Evolutionary conservation across 1,139 yeast species (phyloP), one percentile per base, ranked within the genome.

Genomic region (Hanseniaspora uvarum): DNA sequence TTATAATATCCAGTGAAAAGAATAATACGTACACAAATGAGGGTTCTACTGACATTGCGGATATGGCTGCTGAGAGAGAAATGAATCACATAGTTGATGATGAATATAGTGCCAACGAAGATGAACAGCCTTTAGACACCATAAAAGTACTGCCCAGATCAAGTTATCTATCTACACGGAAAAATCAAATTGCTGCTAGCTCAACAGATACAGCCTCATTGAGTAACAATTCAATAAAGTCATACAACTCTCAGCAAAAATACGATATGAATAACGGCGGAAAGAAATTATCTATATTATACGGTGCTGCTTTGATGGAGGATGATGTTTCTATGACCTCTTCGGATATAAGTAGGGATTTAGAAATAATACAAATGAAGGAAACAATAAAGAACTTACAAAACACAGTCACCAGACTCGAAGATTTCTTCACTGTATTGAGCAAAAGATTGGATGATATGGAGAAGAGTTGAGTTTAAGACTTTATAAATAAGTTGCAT

Each of bases 101-200:
- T 2, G 39, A 53, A 24, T 7, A 23, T n/a, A 39, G 43, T 8
- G 16, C 18, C 2, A 36, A 48, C 10, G 44, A 46, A 1, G 56
- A 54, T 5, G 47, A 51, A 11, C 56, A 57, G 5, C 60, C 61
- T 0, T 37, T 59, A 14, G 61, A 59, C 41, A 54, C 60, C 2
- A 58, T 59, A 4, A 56, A 55, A 7, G 53, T 59, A 3, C 53
- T 59, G 23, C 61, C 61, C 3, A 56, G 55, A 39, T 56, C 61
- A 70, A 59, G 72, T 53, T 50, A 50, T 18, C 24, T 55, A 31
- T 39, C 46, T 4, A 26, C 39, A 26, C 28, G 55, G 34, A 31
- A 50, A 21, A 54, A 43, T 7, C 38, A 44, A 14, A 46, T 18
- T 12, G 46, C 46, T 16, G 26, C 45, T 19, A 51, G 48, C 16